Evolutionary conservation across 2,329 filamentous ascomycete genomes (phyloP).

Genomic region (Arthroderma sp.): DNA sequence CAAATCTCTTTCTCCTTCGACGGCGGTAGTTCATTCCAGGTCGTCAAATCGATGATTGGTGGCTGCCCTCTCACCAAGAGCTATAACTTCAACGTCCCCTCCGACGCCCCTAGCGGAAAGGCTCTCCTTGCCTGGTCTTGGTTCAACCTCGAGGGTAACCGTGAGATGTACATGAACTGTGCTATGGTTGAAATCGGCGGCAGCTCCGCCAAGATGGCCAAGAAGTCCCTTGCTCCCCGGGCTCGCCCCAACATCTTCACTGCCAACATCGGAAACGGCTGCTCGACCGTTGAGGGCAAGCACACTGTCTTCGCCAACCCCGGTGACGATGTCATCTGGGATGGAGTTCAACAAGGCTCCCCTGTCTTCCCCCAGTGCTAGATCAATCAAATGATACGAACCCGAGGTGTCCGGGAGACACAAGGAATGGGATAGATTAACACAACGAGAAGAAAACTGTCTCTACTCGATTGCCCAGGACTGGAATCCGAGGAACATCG

Average conservation of each 20-base stretch:
- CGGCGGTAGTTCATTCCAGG: conserved; percentile 54
- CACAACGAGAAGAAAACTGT: too few species aligned
- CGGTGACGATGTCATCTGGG: neutral
- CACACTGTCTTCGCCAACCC: conserved; percentile 3
- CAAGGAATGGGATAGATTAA: too few species aligned
- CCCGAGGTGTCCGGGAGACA: too few species aligned
- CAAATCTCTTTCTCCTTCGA: conserved; percentile 66
- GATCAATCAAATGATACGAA: too few species aligned
- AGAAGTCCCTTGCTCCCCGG: neutral
- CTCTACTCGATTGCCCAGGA: too few species aligned
- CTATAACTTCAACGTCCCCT: conserved; percentile 55
- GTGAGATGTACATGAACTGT: conserved; percentile 60
- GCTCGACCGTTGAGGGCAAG: conserved; percentile 4
- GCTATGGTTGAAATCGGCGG: conserved; percentile 51
- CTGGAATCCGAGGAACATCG: too few species aligned
- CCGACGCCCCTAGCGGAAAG: conserved; percentile 45
- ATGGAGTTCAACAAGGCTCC: neutral
- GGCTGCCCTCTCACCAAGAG: conserved; percentile 39
- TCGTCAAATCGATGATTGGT: conserved; percentile 51
- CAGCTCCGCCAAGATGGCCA: neutral
- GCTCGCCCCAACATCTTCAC: conserved; percentile 1
- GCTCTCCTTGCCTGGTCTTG: conserved; percentile 64
- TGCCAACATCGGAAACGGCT: conserved; percentile 5
- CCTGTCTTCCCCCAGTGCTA: neutral
- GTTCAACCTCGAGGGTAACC: conserved; percentile 50